Base-by-base conservation (phyloP, 1,139 yeast species). In the Hyphopichia khmerensis region DNA sequence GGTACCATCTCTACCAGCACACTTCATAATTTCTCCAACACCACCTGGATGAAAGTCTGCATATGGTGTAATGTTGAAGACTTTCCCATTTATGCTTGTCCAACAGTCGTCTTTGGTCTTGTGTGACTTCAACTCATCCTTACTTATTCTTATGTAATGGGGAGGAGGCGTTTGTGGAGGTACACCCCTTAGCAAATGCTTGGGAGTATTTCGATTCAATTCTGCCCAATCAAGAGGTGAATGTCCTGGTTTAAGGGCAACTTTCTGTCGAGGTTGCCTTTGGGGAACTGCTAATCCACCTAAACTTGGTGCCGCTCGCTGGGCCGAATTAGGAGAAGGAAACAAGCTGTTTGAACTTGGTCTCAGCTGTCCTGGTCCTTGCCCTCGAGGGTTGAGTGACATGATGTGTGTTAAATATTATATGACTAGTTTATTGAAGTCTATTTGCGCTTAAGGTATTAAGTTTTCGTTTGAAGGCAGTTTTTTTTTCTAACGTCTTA, bases 31-130 rank as follows among this genome's bases (percentile, higher is more conserved):
- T 55, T 90, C 90, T 6, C 79, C 81, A 2, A 74, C 82, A 1
- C 99, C 99, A 19, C 99, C 99, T 0, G 99, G 99, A 54, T 93
- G 99, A 60, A 84, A 93, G 43, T 80, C 72, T 29, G 93, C 62
- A 61, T 93, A 93, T 9, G 87, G 83, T 0, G 96, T 83, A 26
- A 93, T 72, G 56, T 91, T 88, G 65, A 87, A 93, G 2, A 93
- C 96, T 53, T 80, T 84, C 1, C 93, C 91, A 40, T 80, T 80
- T 13, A 93, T 73, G 35, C 81, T 80, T 5, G 95, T 86, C 99
- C 99, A 93, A 46, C 88, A 87, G 56, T 93, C 96, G 1, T 77
- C 77, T 17, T 48, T 52, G 0, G 70, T 61, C 26, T 70, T 74
- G 60, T 93, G 98, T 40, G 63, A 66, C 39, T 71, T 67, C 43